These are phyloP conservation scores for Wickerhamiella sorbophila DNA, from an alignment of 805 yeast species.

Conservation along the genomic window DNA sequence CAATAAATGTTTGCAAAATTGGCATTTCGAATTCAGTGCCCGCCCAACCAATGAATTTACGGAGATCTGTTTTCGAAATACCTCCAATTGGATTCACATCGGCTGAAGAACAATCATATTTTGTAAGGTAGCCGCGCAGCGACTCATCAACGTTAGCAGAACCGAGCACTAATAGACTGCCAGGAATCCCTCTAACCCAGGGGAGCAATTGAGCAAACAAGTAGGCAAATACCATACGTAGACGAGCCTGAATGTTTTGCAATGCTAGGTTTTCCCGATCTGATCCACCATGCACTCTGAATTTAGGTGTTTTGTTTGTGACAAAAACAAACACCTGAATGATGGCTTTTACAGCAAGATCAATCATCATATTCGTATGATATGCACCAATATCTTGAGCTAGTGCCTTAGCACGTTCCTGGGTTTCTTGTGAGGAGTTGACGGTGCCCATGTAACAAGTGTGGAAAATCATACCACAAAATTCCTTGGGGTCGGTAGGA, in stretches of 20 bases:
- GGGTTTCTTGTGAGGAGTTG: slow-evolving; percentile 80
- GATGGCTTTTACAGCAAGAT: slow-evolving; percentile 59
- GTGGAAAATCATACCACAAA: slow-evolving; percentile 66
- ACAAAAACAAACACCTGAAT: slow-evolving; percentile 68
- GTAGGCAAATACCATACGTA: slow-evolving; percentile 89
- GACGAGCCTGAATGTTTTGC: slow-evolving; percentile 92
- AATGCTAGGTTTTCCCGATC: slow-evolving; percentile 83
- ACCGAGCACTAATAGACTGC: slow-evolving; percentile 82
- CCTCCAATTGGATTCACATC: slow-evolving; percentile 99
- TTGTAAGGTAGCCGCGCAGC: slow-evolving; percentile 85
- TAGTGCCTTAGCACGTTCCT: slow-evolving; percentile 63
- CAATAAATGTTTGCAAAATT: slow-evolving; percentile 58
- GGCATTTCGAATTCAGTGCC: slow-evolving; percentile 56
- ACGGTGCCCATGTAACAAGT: slow-evolving; percentile 93
- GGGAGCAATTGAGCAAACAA: slow-evolving; percentile 89
- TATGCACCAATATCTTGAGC: slow-evolving; percentile 70
- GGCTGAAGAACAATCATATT: slow-evolving; percentile 94
- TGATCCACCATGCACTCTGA: slow-evolving; percentile 87
- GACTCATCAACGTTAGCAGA: slow-evolving; percentile 97
- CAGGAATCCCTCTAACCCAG: slow-evolving; percentile 71
- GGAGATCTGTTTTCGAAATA: slow-evolving; percentile 85
- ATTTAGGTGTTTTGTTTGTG: slow-evolving; percentile 80
- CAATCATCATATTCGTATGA: slow-evolving; percentile 89
- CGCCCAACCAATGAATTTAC: slow-evolving; percentile 74
- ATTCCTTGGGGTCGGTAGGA: slow-evolving; percentile 62